Conservation (phyloP, 768 basidiomycete species). For the Pisolithus sp. region DNA sequence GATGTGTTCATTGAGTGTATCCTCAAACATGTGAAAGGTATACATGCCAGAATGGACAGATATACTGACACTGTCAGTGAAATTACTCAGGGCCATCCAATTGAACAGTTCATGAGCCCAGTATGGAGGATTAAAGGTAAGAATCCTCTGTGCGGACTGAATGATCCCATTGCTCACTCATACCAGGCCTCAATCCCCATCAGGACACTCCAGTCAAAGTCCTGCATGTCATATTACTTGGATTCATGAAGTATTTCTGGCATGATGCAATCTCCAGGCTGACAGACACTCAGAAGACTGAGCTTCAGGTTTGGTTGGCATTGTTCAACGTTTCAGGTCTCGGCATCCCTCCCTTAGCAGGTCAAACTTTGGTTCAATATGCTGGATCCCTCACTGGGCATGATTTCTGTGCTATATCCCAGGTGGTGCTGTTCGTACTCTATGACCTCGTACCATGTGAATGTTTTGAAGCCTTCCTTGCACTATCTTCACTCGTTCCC, state of each 20-base stretch:
- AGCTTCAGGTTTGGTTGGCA: constrained; percentile 19
- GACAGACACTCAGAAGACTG: constrained; percentile 19
- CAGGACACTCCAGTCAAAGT: constrained; percentile 29
- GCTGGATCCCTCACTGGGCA: no score
- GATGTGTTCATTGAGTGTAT: no score
- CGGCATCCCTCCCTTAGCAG: no score
- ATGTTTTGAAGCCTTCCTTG: no score
- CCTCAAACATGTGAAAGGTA: no score
- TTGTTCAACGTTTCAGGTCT: constrained; percentile 6
- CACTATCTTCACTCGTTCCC: no score
- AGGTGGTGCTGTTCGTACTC: no score
- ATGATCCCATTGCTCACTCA: not conserved
- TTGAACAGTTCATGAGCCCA: constrained; percentile 24
- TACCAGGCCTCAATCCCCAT: not conserved
- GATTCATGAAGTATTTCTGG: constrained; percentile 46
- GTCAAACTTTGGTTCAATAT: no score
- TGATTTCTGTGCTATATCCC: no score
- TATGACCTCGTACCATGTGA: no score
- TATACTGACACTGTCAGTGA: no score
- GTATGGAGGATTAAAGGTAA: constrained; percentile 26
- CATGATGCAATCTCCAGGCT: constrained; percentile 28
- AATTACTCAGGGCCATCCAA: not conserved
- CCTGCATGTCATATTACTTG: constrained; percentile 38
- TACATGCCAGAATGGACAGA: no score
- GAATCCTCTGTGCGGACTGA: not conserved